Base-by-base conservation (phyloP, 805 yeast species). In the Yarrowia osloensis region DNA sequence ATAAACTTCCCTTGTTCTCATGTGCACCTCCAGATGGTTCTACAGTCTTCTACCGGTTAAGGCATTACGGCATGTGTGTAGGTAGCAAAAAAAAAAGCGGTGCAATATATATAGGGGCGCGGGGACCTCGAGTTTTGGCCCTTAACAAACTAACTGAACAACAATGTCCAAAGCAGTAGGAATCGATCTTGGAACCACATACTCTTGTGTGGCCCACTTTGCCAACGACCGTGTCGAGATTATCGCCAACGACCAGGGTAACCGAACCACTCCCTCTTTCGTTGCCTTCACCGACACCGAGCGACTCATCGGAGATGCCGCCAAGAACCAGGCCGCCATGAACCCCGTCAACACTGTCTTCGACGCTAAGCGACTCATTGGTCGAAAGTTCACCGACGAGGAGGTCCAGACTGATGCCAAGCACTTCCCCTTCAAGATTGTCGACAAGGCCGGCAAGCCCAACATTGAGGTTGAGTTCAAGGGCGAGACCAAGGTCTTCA, bases 321-420 rank as follows among this genome's bases (percentile, higher is more conserved):
- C 98, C 69, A 94, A 94, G 87, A 93, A 94, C 81, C 98, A 94
- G 83, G 97, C 97, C 67, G 97, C 98, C 72, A 90, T 93, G 88
- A 94, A 94, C 82, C 98, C 98, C 66, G 73, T 82, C 69, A 93
- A 93, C 85, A 93, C 98, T 52, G 93, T 93, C 69, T 93, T 93
- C 75, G 98, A 93, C 76, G 97, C 97, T 75, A 93, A 93, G 84
- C 89, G 98, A 83, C 86, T 93, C 77, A 93, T 93, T 77, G 96
- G 96, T 73, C 87, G 88, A 82, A 85, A 90, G 77, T 90, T 88
- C 75, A 79, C 81, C 71, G 97, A 93, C 75, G 84, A 87, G 57
- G 94, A 88, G 74, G 95, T 92, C 67, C 87, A 84, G 72, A 83
- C 79, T 67, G 97, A 92, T 77, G 80, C 88, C 72, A 90, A 90